Conservation (phyloP, 345 rosid species). For the Salix arbutifolia region DNA sequence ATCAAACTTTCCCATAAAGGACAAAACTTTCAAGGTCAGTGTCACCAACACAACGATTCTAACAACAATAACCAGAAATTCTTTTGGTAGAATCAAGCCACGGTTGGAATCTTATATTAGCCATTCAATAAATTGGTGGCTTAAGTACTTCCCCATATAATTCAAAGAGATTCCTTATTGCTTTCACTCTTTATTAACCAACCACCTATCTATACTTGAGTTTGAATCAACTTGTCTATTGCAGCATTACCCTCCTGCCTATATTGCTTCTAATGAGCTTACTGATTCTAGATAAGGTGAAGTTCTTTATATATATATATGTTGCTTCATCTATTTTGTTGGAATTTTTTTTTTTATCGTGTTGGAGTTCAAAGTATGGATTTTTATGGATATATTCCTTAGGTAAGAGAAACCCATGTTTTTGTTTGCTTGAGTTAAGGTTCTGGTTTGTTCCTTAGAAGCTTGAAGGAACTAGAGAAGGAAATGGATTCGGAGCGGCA, state of each 20-base stretch:
- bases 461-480: neutral
- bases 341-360: neutral
- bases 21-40: slow-evolving; percentile 8
- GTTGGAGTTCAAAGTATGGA: neutral
- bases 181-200: slow-evolving; percentile 5
- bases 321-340: neutral
- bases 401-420: too few species aligned
- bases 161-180: slow-evolving; percentile 19
- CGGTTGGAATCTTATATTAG: slow-evolving; percentile 27
- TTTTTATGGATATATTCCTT: too few species aligned
- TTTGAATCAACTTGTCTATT: neutral
- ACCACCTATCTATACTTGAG: neutral
- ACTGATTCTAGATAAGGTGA: slow-evolving; percentile 1
- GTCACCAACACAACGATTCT: neutral
- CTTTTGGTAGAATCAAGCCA: neutral
- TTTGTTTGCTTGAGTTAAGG: neutral
- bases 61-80: neutral
- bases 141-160: slow-evolving; percentile 2
- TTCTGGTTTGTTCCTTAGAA: neutral
- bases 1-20: neutral
- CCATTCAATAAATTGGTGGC: slow-evolving; percentile 71
- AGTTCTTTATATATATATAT: neutral
- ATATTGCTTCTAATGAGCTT: neutral
- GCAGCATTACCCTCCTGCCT: neutral
- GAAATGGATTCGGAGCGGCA: neutral